A percentile compares a stretch with the other conserved stretches of the same genome.
These are phyloP conservation scores for Berberis vulgaris DNA, from an alignment of 164 flowering plant species.

Conservation along the genomic window DNA sequence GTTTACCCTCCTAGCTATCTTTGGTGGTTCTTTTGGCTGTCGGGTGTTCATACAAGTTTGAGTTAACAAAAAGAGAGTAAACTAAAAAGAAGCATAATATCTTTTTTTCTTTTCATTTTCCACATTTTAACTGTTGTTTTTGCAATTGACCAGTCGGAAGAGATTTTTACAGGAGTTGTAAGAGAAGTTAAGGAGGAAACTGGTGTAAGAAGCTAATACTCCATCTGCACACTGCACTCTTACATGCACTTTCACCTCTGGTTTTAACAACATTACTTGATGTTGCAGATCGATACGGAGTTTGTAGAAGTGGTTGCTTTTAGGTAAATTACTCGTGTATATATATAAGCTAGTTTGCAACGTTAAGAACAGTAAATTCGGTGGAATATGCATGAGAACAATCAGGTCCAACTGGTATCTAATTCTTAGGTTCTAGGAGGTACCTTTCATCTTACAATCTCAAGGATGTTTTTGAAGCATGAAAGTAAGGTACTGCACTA, in stretches of 20 bases:
- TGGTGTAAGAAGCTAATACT: slow-evolving; percentile 51
- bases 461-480: too few species aligned
- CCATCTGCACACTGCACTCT: background rate
- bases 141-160: slow-evolving; percentile 57
- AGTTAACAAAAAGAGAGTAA: too few species aligned
- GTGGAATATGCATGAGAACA: too few species aligned
- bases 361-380: too few species aligned
- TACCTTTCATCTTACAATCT: too few species aligned
- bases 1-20: too few species aligned
- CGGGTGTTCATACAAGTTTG: too few species aligned
- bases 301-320: slow-evolving; percentile 85
- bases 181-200: slow-evolving; percentile 96
- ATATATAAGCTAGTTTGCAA: too few species aligned
- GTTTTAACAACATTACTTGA: background rate
- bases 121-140: slow-evolving; percentile 1
- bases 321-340: slow-evolving; percentile 35
- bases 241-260: slow-evolving; percentile 2
- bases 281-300: slow-evolving; percentile 70
- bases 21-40: too few species aligned
- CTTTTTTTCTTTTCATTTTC: background rate
- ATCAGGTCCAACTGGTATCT: too few species aligned
- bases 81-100: background rate
- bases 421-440: too few species aligned
- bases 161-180: slow-evolving; percentile 71
- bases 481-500: too few species aligned